These are phyloP conservation scores for Podosphaera xanthii DNA, from an alignment of 2,329 filamentous ascomycete genomes.

Conservation along the genomic window DNA sequence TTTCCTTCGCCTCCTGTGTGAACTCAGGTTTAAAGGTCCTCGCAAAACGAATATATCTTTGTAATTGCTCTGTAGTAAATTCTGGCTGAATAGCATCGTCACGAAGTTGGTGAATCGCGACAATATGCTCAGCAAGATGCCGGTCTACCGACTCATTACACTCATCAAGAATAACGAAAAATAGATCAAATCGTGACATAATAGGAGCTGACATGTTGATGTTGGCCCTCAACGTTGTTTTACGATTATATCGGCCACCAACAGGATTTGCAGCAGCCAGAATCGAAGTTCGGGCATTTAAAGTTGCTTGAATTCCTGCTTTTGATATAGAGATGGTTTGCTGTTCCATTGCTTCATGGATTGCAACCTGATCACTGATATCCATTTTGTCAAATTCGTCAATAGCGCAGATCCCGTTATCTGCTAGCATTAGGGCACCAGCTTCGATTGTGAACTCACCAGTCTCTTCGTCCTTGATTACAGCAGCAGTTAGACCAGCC, in stretches of 20 bases:
- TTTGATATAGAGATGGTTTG: conserved; percentile 70
- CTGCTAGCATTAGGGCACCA: conserved; percentile 54
- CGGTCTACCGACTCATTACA: conserved; percentile 83
- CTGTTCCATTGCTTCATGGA: conserved; percentile 77
- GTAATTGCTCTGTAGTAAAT: conserved; percentile 86
- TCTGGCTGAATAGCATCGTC: conserved; percentile 83
- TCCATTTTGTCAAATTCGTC: conserved; percentile 80
- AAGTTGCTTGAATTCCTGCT: conserved; percentile 85
- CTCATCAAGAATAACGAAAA: conserved; percentile 92
- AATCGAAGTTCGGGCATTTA: conserved; percentile 91
- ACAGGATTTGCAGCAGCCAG: conserved; percentile 90
- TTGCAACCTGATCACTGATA: conserved; percentile 52
- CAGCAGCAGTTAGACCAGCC: conserved; percentile 60
- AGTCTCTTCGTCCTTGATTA: conserved; percentile 60
- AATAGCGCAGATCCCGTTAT: conserved; percentile 66
- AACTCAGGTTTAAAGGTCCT: conserved; percentile 87
- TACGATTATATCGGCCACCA: conserved; percentile 94
- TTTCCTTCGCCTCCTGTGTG: conserved; percentile 60
- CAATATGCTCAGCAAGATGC: conserved; percentile 83
- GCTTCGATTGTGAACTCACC: conserved; percentile 62
- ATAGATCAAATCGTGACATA: conserved; percentile 85
- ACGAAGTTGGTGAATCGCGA: conserved; percentile 75
- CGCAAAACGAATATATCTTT: conserved; percentile 92
- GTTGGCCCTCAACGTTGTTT: conserved; percentile 91
- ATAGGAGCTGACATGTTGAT: conserved; percentile 94